phyloP scores from a whole-genome alignment of 345 rosid species.

The Brassica incana region DNA sequence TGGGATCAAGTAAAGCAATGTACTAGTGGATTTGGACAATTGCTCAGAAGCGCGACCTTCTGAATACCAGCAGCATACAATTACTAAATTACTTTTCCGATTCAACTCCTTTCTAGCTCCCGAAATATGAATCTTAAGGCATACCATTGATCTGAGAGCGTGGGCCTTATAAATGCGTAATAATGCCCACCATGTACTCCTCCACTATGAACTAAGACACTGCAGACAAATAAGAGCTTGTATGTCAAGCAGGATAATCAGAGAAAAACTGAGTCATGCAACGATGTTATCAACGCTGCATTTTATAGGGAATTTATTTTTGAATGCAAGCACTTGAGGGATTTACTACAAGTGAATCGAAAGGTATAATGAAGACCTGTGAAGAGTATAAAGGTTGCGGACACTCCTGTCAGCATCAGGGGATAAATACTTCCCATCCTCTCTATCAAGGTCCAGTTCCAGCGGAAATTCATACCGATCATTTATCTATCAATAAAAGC shows the following conservation, averaged over 20 bases:
- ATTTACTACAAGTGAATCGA: conserved; percentile 11
- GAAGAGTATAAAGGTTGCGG: conserved; percentile 89
- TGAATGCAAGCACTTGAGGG: conserved; percentile 9
- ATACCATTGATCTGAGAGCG: conserved; percentile 93
- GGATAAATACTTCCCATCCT: conserved; percentile 77
- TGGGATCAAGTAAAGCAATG: not conserved
- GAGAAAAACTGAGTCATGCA: not conserved
- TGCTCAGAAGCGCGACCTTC: conserved; percentile 8
- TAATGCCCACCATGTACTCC: conserved; percentile 99
- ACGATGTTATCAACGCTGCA: not conserved
- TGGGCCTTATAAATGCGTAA: conserved; percentile 96
- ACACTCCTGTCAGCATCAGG: conserved; percentile 92
- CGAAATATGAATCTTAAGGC: not conserved
- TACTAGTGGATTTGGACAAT: not conserved
- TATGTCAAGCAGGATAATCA: conserved; percentile 26
- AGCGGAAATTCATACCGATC: conserved; percentile 96
- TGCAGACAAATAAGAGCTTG: conserved; percentile 46
- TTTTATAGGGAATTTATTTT: conserved; percentile 3
- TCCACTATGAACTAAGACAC: conserved; percentile 96
- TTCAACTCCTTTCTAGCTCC: conserved; percentile 10
- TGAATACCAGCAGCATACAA: not conserved
- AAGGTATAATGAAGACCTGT: conserved; percentile 49
- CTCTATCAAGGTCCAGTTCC: conserved; percentile 95
- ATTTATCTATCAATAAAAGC: conserved; percentile 65
- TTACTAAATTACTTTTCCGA: not conserved